Base-by-base conservation (phyloP, 2,329 filamentous ascomycete species). In the Sclerotinia trifoliorum region DNA sequence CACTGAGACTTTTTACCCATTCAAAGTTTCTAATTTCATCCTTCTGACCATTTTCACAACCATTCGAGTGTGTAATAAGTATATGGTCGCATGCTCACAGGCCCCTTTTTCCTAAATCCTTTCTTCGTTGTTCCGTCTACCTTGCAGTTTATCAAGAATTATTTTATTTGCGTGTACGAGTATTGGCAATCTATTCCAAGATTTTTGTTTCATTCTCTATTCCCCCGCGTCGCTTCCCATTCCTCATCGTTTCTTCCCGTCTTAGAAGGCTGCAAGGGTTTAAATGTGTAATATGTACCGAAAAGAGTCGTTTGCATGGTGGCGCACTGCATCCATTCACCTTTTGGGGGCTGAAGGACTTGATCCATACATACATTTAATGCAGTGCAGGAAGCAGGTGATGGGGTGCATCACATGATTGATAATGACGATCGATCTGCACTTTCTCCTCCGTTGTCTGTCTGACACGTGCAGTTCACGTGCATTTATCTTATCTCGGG, bases 221-320 rank as follows among this genome's bases (percentile, higher is more conserved):
- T 54, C 44, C 48, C 61, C 48, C 48, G 61, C 48, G 48, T 54
- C 49, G 49, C 61, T 32, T 55, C 48, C 39, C 1, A 65, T 55
- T 32, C 49, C 19, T 48, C 29, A 32, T 55, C 48, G 8, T n/a
- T 51, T 54, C 61, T n/a, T 48, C 58, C 58, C 58, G 49, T 32
- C 61, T 44, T 32, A 55, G 49, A 65, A 65, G 62, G 62, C 62
- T 55, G 62, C 49, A 65, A 65, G 62, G 62, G 29, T 55, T 29
- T 17, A 8, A 21, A 54, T 49, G 19, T 8, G 11, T 17, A 60
- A 60, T 26, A 8, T 57, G 26, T 35, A 35, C 21, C 29, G 48
- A 26, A 62, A 51, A 7, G 60, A 51, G 46, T 19, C 29, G 21
- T 51, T 39, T 62, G 46, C 46, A 51, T 39, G 29, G 46, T 62